These are phyloP conservation scores for Naganishia friedmannii DNA, from an alignment of 768 basidiomycete species.

Conservation along the genomic window DNA sequence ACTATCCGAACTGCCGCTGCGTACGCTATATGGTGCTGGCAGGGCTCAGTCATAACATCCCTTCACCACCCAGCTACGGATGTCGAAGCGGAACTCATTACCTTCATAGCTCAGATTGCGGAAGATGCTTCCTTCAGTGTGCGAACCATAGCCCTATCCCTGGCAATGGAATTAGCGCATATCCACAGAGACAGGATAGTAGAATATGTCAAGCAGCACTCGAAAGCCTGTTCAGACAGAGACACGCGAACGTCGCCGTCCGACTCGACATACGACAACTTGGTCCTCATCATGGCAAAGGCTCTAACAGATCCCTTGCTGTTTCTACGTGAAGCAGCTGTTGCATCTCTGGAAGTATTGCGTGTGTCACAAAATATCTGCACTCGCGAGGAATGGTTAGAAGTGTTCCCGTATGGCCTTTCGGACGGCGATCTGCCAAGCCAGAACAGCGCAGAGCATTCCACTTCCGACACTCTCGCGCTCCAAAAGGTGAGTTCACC, in stretches of 20 bases:
- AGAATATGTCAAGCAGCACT: neutral
- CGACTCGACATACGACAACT: neutral
- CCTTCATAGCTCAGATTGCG: neutral
- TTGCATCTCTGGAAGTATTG: neutral
- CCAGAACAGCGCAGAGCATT: neutral
- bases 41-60: neutral
- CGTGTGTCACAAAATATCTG: neutral
- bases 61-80: neutral
- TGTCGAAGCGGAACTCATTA: neutral
- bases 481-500: neutral
- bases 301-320: neutral
- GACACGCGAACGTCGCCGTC: neutral
- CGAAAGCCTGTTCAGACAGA: neutral
- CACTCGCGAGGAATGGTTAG: neutral
- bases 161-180: neutral
- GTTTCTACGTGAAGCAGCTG: neutral
- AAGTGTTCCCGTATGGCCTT: neutral
- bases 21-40: slow-evolving; percentile 20
- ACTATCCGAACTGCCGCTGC: slow-evolving; percentile 13
- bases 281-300: neutral
- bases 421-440: neutral
- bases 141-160: neutral
- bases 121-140: slow-evolving; percentile 12
- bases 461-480: neutral
- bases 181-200: neutral